phyloP scores from a whole-genome alignment of 208 protist genomes.

The Crithidia brevicula region DNA sequence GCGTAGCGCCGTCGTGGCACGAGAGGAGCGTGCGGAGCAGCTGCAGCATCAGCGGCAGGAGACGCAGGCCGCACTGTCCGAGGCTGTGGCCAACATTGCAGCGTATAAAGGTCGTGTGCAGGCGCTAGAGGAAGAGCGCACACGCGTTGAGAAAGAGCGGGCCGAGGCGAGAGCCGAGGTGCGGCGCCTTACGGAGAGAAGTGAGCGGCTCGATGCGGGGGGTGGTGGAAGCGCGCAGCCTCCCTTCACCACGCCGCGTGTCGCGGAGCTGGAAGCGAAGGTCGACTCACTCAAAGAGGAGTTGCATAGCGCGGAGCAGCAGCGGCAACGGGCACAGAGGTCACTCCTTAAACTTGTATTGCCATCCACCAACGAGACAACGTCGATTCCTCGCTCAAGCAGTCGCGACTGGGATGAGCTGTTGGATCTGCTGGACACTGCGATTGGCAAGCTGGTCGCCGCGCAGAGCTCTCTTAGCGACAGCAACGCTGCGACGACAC shows the following conservation, averaged over 20 bases:
- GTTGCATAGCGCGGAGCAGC: conserved; percentile 6
- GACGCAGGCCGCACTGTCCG: conserved; percentile 22
- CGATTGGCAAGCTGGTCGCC: not conserved
- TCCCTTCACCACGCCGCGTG: conserved; percentile 4
- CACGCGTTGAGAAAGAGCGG: conserved; percentile 17
- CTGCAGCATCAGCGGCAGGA: conserved; percentile 11
- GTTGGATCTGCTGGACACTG: not conserved
- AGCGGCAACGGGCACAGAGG: conserved; percentile 13
- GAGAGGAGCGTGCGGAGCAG: conserved; percentile 6
- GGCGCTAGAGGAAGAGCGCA: conserved; percentile 37
- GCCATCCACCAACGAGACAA: not conserved
- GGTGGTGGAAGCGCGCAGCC: not conserved
- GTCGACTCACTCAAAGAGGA: conserved; percentile 21
- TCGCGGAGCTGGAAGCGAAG: conserved; percentile 13
- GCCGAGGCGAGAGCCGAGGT: conserved; percentile 14
- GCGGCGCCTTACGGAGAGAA: not conserved
- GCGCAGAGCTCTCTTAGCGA: not conserved
- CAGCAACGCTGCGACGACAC: too few relatives aligned
- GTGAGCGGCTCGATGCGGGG: not conserved
- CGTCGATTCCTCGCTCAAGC: not conserved
- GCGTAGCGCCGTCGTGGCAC: not conserved
- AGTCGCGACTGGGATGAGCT: not conserved
- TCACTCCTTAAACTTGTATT: not conserved
- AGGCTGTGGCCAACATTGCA: conserved; percentile 16
- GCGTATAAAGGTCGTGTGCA: conserved; percentile 18